Conservation (phyloP, 2,329 filamentous ascomycete species). For the Colletotrichum magnum region DNA sequence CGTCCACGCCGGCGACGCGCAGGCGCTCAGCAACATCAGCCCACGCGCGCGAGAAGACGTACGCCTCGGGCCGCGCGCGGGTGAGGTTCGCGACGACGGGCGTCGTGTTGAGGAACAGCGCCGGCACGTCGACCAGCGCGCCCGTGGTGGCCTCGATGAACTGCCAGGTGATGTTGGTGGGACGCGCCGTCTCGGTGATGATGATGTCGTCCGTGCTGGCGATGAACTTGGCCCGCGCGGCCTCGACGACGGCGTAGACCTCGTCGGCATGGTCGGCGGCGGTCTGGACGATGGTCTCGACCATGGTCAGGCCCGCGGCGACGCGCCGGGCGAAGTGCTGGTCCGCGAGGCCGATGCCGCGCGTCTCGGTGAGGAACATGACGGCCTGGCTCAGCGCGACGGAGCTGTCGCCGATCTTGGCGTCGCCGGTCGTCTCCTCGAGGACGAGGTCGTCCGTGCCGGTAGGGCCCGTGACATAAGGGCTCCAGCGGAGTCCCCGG, state of each 20-base stretch:
- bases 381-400: slow-evolving; percentile 49
- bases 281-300: slow-evolving; percentile 47
- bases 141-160: slow-evolving; percentile 48
- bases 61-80: slow-evolving; percentile 47
- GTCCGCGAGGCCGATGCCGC: slow-evolving; percentile 49
- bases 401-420: slow-evolving; percentile 49
- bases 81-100: slow-evolving; percentile 47
- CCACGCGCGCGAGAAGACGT: slow-evolving; percentile 50
- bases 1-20: slow-evolving; percentile 44
- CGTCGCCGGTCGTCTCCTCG: slow-evolving; percentile 47
- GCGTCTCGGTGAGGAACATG: slow-evolving; percentile 49
- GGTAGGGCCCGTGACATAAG: slow-evolving; percentile 45
- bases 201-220: slow-evolving; percentile 46
- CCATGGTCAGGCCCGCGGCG: slow-evolving; percentile 47
- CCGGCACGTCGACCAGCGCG: slow-evolving; percentile 45
- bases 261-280: slow-evolving; percentile 47
- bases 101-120: slow-evolving; percentile 49
- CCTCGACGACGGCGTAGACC: slow-evolving; percentile 46
- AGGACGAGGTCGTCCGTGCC: slow-evolving; percentile 40
- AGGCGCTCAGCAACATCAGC: slow-evolving; percentile 47
- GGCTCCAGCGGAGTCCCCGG: slow-evolving; percentile 47
- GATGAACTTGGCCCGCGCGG: slow-evolving; percentile 47
- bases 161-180: slow-evolving; percentile 42
- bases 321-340: slow-evolving; percentile 50
- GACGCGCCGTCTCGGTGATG: slow-evolving; percentile 46